Base-by-base conservation (phyloP, 108 stramenopile species). In the Discostella pseudostelligera region DNA sequence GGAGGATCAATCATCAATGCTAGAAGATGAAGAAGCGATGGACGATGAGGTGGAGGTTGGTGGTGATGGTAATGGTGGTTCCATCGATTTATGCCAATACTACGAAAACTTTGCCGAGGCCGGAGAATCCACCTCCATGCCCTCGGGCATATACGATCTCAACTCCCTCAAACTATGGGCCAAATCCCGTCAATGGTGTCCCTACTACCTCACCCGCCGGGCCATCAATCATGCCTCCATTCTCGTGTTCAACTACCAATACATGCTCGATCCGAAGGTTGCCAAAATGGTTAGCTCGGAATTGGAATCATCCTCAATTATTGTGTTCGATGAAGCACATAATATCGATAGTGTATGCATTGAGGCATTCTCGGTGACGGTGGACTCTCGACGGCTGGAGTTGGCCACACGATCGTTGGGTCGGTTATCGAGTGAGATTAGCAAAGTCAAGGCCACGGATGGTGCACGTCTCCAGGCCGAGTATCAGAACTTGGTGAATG, bases 311-410 rank as follows among this genome's bases (percentile, higher is more conserved):
- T 97, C 98, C 70, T 86, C 82, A 58, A 96, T 99, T 49, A 92
- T 99, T 32, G 97, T 99, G 11, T 99, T 99, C 69, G 99, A 99
- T 69, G 99, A 99, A 78, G 97, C 97, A 1, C 97, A 98, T 78
- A 98, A 99, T 67, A 98, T 98, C 62, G 97, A 98, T 75, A 95
- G 93, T 75, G 97, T 99, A 13, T 99, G 99, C 71, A 98, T 98
- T 54, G 99, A 99, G 71, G 97, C 98, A 7, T 76, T 99, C 0
- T 88, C 85, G 39, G 97, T 99, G 0, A 89, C 86, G 10, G 89
- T 99, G 39, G 92, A 99, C 69, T 89, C 89, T 35, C 68, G 95
- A n/a, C 73, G 76, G 20, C 82, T 99, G 50, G 96, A 97, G 21
- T 89, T 91, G 67, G 97, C 99, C 0, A 85, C 92, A 6, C 65